phyloP scores from a whole-genome alignment of 1,284 basidiomycete genomes.

The Moniliophthora roreri region DNA sequence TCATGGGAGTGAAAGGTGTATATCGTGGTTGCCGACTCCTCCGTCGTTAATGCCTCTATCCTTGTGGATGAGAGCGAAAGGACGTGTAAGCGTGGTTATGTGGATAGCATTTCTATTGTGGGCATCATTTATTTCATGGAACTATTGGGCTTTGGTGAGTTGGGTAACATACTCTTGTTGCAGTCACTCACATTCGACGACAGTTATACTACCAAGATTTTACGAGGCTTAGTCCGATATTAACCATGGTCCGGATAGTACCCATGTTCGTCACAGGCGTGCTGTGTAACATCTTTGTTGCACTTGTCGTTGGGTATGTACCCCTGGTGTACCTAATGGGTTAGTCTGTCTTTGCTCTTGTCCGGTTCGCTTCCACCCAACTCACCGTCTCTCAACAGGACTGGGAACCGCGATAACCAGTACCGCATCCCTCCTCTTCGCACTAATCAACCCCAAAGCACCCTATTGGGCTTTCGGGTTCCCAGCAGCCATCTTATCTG shows the following conservation, averaged over 20 bases:
- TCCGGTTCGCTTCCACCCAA: background rate
- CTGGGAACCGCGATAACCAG: constrained; percentile 65
- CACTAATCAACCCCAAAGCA: constrained; percentile 57
- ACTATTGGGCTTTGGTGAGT: constrained; percentile 55
- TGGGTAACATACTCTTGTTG: background rate
- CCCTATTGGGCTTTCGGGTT: constrained; percentile 83
- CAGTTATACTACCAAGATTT: constrained; percentile 74
- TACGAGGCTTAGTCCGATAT: constrained; percentile 50
- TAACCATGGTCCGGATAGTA: constrained; percentile 75
- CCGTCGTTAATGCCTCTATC: constrained; percentile 73
- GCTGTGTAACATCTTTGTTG: constrained; percentile 69
- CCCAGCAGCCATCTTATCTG: constrained; percentile 69
- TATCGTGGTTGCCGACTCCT: constrained; percentile 38
- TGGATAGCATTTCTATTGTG: constrained; percentile 69
- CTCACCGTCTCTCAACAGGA: constrained; percentile 28
- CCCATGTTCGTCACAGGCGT: constrained; percentile 77
- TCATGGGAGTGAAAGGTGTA: constrained; percentile 27
- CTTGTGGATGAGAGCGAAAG: constrained; percentile 69
- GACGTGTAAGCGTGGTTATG: constrained; percentile 66
- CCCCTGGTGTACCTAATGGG: constrained; percentile 56
- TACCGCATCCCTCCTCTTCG: constrained; percentile 69
- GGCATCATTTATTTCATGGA: constrained; percentile 60
- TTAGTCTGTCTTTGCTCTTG: constrained; percentile 26
- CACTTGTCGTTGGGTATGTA: constrained; percentile 56
- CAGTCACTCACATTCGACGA: background rate